Percentiles rank a stretch among this genome's conserved stretches.
These are phyloP conservation scores for Chrysanthemum makinoi DNA, from an alignment of 129 eudicot genomes.

Conservation along the genomic window DNA sequence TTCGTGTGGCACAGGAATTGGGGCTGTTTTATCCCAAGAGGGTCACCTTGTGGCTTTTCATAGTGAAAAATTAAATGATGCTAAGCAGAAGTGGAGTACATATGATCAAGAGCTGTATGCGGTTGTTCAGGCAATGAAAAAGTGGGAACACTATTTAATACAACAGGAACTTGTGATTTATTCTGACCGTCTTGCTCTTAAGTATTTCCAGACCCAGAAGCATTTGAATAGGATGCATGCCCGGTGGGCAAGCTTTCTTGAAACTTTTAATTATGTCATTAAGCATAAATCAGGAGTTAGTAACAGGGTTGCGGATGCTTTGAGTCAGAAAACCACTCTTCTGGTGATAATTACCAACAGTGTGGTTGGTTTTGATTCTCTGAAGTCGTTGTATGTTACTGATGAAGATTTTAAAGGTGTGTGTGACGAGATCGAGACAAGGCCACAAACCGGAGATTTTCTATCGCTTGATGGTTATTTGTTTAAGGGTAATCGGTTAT, in stretches of 20 bases:
- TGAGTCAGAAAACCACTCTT: too few species aligned
- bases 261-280: neutral
- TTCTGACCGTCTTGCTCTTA: neutral
- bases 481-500: too few species aligned
- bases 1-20: too few species aligned
- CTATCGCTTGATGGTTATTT: too few species aligned
- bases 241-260: neutral
- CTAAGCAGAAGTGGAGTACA: neutral
- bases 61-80: neutral
- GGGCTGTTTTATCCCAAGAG: neutral
- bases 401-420: too few species aligned
- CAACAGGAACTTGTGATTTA: neutral
- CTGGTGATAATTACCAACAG: too few species aligned
- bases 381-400: too few species aligned
- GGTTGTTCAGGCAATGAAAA: too few species aligned
- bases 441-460: too few species aligned
- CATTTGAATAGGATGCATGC: neutral
- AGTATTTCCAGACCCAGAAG: neutral
- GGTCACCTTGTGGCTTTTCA: neutral
- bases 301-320: neutral
- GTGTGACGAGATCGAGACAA: too few species aligned
- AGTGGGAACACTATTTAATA: neutral
- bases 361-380: too few species aligned
- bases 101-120: neutral
- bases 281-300: neutral